Base-by-base conservation (phyloP, 2,329 filamentous ascomycete genomes). In the Phoma sp. region DNA sequence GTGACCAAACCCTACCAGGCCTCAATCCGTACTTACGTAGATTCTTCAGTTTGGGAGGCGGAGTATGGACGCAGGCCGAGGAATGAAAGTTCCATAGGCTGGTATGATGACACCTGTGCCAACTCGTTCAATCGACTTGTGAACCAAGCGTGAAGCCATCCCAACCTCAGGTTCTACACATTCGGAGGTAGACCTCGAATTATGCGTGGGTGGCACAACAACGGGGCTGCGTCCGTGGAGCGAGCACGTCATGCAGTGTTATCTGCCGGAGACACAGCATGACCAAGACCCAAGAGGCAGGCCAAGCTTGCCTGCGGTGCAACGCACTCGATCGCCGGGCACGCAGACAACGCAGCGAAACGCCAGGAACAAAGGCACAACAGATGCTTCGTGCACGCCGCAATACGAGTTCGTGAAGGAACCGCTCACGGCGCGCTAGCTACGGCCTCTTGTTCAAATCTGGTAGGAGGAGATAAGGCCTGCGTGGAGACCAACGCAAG, bases 251-350 rank as follows among this genome's bases (percentile, higher is more conserved):
- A 60, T 62, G 59, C 47, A 48, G 57, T 67, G 53, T 38, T 43
- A 62, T 63, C 58, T 50, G 37, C 21, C 55, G 58, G 55, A 44
- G 33, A 59, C 65, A 62, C 60, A 36, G 57, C 61, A 61, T 43
- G 15, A 41, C 37, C 46, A 55, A 51, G 41, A 29, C 41, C 36
- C 29, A 43, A 43, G 17, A 21, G 32, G 44, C 38, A 25, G 31
- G 33, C 38, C 43, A 37, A 48, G 33, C 52, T 24, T 24, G 19
- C 36, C 36, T 41, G 37, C 36, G 19, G 46, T 38, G 52, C 37
- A 41, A 50, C 22, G 37, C 37, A 51, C 41, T 19, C 17, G 33
- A 15, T 49, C 33, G 35, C 24, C 39, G 24, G 40, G 45, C 19
- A 55, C 29, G 44, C 36, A 45, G 13, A 46, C 32, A 19, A 51